Base-by-base conservation (phyloP, 768 basidiomycete species). In the Pleurotus pulmonarius region DNA sequence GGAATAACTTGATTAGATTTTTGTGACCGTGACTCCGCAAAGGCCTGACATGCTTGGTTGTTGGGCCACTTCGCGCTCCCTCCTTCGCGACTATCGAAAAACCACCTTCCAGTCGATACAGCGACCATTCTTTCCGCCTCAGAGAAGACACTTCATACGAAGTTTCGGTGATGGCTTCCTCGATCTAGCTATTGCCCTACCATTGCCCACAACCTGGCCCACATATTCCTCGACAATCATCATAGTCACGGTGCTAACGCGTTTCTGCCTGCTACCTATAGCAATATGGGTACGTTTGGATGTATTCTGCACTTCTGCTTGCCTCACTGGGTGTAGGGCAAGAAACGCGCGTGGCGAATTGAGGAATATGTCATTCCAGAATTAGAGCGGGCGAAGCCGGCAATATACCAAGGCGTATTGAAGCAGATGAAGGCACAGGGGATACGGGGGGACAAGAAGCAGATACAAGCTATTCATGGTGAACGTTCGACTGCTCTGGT, bases 221-320 rank as follows among this genome's bases (percentile, higher is more conserved):
- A 70, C 83, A 0, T 92, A 92, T 69, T 81, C 91, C 5, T 79
- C 83, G 1, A 85, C 89, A 2, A 90, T 93, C 57, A 85, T 92
- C 51, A 64, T 91, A 3, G 75, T 83, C 55, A 86, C 90, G 2
- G 65, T 89, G 39, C 65, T 79, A 12, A 76, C 82, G 40, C 83
- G 91, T 63, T 71, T 86, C 25, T 81, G 89, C 55, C 55, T 58
- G 4, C 75, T 89, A 11, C 91, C 91, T 29, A 73, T 88, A 56
- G 82, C 88, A 63, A 67, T 91, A 76, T 92, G 90, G 91, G 91
- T 91, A 24, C 39, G 18, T 51, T n/a, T 7, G 16, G 15, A 60
- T 58, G 82, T 67, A 15, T 37, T 38, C 51, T 12, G 13, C 49
- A 20, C 45, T 37, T 34, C 24, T 43, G 25, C 34, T 46, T 13